Base-by-base conservation (phyloP, 2,329 filamentous ascomycete genomes). In the Escovopsis sp. region DNA sequence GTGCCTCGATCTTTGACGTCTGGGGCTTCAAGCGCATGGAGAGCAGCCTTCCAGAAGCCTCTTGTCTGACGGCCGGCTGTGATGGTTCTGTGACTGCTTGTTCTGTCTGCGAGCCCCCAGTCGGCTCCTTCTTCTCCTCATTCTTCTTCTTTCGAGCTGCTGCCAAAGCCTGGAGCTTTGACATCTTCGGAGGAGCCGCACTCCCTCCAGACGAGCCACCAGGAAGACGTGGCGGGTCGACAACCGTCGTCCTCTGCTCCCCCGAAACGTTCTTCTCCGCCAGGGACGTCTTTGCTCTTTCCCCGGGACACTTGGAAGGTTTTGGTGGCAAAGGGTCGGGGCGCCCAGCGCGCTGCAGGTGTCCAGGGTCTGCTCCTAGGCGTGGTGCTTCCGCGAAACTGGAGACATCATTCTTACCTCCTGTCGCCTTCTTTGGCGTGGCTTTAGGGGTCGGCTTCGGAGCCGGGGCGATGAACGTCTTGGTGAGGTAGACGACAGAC, bases 161-260 rank as follows among this genome's bases (percentile, higher is more conserved):
- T 35, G 88, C 87, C 29, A 98, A 63, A 33, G 85, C 85, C 47
- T 93, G 88, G 31, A 98, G 65, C 50, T 98, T 98, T 5, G 88
- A 93, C 56, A 82, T 68, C 50, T 87, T 90, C 3, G 72, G 68
- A n/a, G 62, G 50, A 11, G 60, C 60, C 33, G 72, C 69, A 2
- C 74, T 68, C 25, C 90, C 92, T 21, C 90, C 92, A 3, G 94
- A 58, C 0, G 98, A 64, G 2, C 85, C 79, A 14, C 76, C 71
- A 33, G 61, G 63, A 35, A 70, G 75, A 42, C 26, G 69, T 13
- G 46, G 41, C 39, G 55, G 72, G 28, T 76, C 65, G 34, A 81
- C 58, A 27, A 87, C 70, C 13, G 79, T 66, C 13, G 79, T 70
- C 44, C 71, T 68, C 21, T 82, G 73, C 32, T 79, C 57, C 27